Evolutionary conservation across 345 rosid species (phyloP).

Genomic region (Isatis tinctoria): DNA sequence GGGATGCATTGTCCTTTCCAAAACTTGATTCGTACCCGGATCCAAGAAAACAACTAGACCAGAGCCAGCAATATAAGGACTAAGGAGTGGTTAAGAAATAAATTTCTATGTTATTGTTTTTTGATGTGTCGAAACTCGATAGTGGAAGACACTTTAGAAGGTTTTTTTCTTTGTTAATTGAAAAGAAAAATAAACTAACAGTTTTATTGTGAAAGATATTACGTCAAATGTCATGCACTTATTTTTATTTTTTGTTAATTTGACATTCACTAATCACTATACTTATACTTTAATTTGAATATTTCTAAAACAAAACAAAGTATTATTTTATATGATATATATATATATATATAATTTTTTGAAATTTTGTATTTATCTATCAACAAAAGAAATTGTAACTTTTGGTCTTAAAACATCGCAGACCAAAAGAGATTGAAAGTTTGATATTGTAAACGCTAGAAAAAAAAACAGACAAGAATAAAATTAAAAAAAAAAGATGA

Average conservation of each 20-base stretch:
- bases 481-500: too few relatives aligned
- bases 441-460: too few relatives aligned
- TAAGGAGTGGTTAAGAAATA: background rate
- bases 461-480: too few relatives aligned
- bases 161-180: background rate
- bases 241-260: too few relatives aligned
- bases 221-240: background rate
- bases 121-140: background rate
- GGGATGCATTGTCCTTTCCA: background rate
- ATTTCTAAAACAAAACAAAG: background rate
- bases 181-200: background rate
- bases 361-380: too few relatives aligned
- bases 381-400: too few relatives aligned
- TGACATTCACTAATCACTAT: too few relatives aligned
- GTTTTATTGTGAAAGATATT: background rate
- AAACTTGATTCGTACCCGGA: background rate
- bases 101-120: background rate
- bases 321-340: too few relatives aligned
- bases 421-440: too few relatives aligned
- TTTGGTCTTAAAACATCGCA: too few relatives aligned
- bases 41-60: background rate
- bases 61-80: background rate
- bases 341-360: too few relatives aligned
- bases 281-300: too few relatives aligned
- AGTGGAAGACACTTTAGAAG: background rate